These are phyloP conservation scores for Fragaria iinumae DNA, from an alignment of 306 rosid species.

Conservation along the genomic window DNA sequence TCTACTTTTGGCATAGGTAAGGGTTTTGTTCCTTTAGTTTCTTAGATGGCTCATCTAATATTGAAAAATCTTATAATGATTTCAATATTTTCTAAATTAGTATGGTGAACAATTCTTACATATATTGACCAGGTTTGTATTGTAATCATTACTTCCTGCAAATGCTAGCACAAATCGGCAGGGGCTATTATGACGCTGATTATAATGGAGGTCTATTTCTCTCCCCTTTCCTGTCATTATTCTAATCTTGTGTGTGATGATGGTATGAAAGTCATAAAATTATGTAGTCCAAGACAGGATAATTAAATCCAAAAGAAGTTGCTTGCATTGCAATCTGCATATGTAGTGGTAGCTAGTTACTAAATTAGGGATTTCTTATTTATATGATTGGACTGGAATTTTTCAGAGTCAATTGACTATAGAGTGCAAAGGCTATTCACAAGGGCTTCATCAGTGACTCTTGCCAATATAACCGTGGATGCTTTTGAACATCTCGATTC, in stretches of 20 bases:
- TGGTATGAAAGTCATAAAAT: not conserved
- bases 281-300: not conserved
- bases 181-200: slow-evolving; percentile 68
- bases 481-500: slow-evolving; percentile 66
- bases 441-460: slow-evolving; percentile 57
- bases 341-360: not conserved
- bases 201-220: slow-evolving; percentile 62
- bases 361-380: not conserved
- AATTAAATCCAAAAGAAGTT: not conserved
- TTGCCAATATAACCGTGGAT: slow-evolving; percentile 56
- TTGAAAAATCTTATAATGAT: not conserved
- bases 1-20: slow-evolving; percentile 92
- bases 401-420: slow-evolving; percentile 58
- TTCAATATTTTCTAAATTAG: not conserved
- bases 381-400: not conserved
- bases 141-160: slow-evolving; percentile 94
- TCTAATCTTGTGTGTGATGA: not conserved
- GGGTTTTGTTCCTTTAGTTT: slow-evolving; percentile 25
- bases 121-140: slow-evolving; percentile 55
- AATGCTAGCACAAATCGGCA: slow-evolving; percentile 78
- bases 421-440: slow-evolving; percentile 61
- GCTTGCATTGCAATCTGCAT: not conserved
- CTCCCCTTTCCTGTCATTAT: not conserved
- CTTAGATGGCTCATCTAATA: not conserved
- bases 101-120: slow-evolving; percentile 23